A percentile compares a stretch with the other conserved stretches of the same genome.
These are phyloP conservation scores for Candida yuanshanica DNA, from an alignment of 805 yeast genomes.

Conservation along the genomic window DNA sequence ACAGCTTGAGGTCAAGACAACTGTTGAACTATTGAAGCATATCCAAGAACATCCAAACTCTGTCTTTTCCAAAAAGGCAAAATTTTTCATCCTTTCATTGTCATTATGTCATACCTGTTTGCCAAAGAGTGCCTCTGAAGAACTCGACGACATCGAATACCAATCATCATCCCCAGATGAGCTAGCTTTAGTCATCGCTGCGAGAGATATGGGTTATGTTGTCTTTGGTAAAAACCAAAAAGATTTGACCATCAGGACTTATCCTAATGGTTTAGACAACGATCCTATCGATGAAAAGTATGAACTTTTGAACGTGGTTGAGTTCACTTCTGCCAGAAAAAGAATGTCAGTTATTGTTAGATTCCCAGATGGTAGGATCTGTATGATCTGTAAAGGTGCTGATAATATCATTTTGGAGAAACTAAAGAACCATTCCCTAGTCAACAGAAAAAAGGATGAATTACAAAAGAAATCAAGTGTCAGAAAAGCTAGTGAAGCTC, in stretches of 20 bases:
- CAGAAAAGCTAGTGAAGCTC: slow-evolving; percentile 76
- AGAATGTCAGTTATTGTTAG: slow-evolving; percentile 87
- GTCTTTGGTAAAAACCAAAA: slow-evolving; percentile 63
- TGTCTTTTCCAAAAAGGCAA: slow-evolving; percentile 63
- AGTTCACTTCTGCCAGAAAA: slow-evolving; percentile 82
- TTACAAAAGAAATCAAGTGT: slow-evolving; percentile 49
- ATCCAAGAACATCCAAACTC: slow-evolving; percentile 69
- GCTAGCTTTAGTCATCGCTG: slow-evolving; percentile 87
- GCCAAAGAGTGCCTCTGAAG: slow-evolving; percentile 48
- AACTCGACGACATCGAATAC: slow-evolving; percentile 54
- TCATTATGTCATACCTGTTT: slow-evolving; percentile 89
- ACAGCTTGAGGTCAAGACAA: slow-evolving; percentile 34
- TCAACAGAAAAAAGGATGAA: slow-evolving; percentile 58
- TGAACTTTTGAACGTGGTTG: slow-evolving; percentile 73
- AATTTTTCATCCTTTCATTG: slow-evolving; percentile 71
- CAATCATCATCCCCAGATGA: slow-evolving; percentile 98
- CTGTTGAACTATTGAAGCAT: slow-evolving; percentile 62
- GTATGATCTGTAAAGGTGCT: slow-evolving; percentile 91
- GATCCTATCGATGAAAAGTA: slow-evolving; percentile 63
- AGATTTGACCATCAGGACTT: slow-evolving; percentile 61
- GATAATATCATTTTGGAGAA: slow-evolving; percentile 83
- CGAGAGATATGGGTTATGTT: slow-evolving; percentile 91
- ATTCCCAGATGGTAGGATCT: slow-evolving; percentile 70
- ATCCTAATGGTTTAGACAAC: slow-evolving; percentile 72
- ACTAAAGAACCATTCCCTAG: slow-evolving; percentile 52